Base-by-base conservation (phyloP, 2,329 filamentous ascomycete species). In the Fusarium sp. region DNA sequence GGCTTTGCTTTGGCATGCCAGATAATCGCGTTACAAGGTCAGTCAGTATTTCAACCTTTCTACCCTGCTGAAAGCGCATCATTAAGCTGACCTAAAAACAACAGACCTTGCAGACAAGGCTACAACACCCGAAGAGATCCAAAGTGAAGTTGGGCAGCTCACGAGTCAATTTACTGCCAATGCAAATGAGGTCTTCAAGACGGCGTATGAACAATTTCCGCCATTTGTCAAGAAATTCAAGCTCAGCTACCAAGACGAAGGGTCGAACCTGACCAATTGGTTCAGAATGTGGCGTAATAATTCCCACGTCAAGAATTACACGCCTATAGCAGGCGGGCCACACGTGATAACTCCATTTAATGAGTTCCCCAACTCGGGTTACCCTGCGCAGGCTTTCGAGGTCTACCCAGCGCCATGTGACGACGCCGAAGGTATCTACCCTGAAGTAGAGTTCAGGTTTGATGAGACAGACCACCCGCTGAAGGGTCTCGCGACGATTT, bases 121-220 rank as follows among this genome's bases (percentile, higher is more conserved):
- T 11, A 23, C n/a, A 16, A 23, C 40, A 18, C 15, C 15, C 0
- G 15, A 43, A 0, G 40, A 43, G 40, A 23, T 43, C 21, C 1
- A 42, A 0, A 23, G 16, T 43, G 40, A 43, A 23, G 4, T 23
- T 43, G 0, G 8, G 3, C 15, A 43, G 9, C 0, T 23, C 2
- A 4, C n/a, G 15, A 2, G 1, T 0, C 40, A 43, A 7, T 43
- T 18, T 0, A 23, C 40, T 11, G 4, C 4, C 15, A 18, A 5
- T 4, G n/a, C 1, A 23, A 18, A 0, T 1, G 0, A 8, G 0
- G 40, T 43, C n/a, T 43, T 43, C 9, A 1, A 8, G 0, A 3
- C 0, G 9, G 40, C n/a, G 2, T 43, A 43, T 43, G 0, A 2
- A 2, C n/a, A 4, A 11, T 43, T 23, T 18, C 40, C 40, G 9